A percentile compares a stretch with the other conserved stretches of the same genome.
phyloP scores from a whole-genome alignment of 495 filamentous ascomycete genomes.

The Aspergillus steynii region DNA sequence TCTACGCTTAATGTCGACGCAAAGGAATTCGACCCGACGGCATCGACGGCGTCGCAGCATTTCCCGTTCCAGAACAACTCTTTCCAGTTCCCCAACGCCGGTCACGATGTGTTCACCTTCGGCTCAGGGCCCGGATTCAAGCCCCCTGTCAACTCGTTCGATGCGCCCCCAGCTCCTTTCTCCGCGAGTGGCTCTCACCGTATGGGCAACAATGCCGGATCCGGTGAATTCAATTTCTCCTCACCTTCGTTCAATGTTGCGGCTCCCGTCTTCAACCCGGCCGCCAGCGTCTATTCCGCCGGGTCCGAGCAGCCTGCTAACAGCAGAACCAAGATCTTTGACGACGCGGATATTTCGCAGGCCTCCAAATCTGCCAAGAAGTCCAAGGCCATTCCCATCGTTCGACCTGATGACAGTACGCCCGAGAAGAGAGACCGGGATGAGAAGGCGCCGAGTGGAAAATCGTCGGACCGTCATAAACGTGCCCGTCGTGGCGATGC shows the following conservation, averaged over 20 bases:
- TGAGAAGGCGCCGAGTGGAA: slow-evolving; percentile 42
- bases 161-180: slow-evolving; percentile 69
- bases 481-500: slow-evolving; percentile 60
- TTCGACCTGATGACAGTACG: slow-evolving; percentile 59
- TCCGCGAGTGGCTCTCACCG: slow-evolving; percentile 53
- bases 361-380: slow-evolving; percentile 62
- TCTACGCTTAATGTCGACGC: slow-evolving; percentile 86
- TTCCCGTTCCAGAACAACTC: slow-evolving; percentile 54
- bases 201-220: slow-evolving; percentile 19
- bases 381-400: slow-evolving; percentile 81
- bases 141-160: slow-evolving; percentile 46
- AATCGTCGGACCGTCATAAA: slow-evolving; percentile 64
- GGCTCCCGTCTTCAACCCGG: slow-evolving; percentile 77
- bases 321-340: slow-evolving; percentile 64
- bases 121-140: slow-evolving; percentile 29
- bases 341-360: slow-evolving; percentile 68
- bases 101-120: slow-evolving; percentile 32
- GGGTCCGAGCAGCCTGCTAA: slow-evolving; percentile 25
- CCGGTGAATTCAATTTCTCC: slow-evolving; percentile 73
- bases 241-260: slow-evolving; percentile 75
- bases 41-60: slow-evolving; percentile 59
- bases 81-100: slow-evolving; percentile 51
- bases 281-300: slow-evolving; percentile 29
- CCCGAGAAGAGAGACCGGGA: slow-evolving; percentile 45
- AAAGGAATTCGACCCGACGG: slow-evolving; percentile 79